Conservation (phyloP, 768 basidiomycete species). For the Boletus eberwhitei region DNA sequence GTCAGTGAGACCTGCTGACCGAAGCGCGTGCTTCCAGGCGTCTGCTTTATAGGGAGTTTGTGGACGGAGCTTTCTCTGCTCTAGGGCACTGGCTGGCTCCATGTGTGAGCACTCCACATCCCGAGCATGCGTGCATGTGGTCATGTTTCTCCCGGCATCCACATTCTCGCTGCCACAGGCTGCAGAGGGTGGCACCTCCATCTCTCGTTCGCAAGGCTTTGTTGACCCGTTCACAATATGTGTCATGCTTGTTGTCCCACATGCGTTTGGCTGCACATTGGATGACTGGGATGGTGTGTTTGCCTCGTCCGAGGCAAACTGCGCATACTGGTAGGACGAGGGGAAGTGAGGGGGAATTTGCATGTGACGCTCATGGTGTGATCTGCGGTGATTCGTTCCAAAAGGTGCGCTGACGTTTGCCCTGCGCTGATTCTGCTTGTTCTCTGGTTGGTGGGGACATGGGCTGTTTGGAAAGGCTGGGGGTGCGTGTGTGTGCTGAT, state of each 20-base stretch:
- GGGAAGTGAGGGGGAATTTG: background rate
- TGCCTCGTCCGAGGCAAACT: background rate
- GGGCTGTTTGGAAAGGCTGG: background rate
- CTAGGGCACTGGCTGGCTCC: background rate
- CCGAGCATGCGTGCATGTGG: background rate
- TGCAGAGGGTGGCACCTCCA: background rate
- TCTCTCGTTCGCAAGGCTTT: background rate
- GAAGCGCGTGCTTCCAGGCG: accelerated
- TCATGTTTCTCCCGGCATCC: background rate
- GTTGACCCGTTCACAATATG: background rate
- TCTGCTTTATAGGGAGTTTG: background rate
- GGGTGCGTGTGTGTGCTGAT: background rate
- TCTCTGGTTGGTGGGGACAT: background rate
- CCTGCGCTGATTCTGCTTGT: background rate
- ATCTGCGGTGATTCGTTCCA: background rate
- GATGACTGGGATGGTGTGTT: background rate
- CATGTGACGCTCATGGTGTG: too few relatives aligned
- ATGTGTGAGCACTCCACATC: background rate
- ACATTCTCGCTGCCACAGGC: background rate
- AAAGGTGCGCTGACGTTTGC: background rate
- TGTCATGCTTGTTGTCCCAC: background rate
- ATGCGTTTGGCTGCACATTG: background rate
- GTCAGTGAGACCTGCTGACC: accelerated
- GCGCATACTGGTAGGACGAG: background rate
- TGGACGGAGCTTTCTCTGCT: background rate